Conservation (phyloP, 2,329 filamentous ascomycete species). For the Trichoderma oligosporum region DNA sequence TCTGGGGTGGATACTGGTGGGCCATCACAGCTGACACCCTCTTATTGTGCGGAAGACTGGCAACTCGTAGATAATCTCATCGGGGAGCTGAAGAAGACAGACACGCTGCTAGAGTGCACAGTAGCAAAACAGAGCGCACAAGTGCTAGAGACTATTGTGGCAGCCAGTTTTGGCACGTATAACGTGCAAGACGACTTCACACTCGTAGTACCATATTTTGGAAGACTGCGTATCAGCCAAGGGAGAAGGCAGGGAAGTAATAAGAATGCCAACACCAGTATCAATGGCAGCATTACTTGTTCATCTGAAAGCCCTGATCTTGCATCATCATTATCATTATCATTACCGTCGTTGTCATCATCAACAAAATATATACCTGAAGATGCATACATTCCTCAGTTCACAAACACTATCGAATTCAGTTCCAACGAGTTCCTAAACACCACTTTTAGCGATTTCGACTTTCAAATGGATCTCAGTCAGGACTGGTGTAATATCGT, state of each 20-base stretch:
- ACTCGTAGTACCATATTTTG: conserved; percentile 19
- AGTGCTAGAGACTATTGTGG: conserved; percentile 16
- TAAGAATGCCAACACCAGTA: neutral
- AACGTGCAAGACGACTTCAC: neutral
- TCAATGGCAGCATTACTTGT: neutral
- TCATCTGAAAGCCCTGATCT: neutral
- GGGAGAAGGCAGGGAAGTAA: neutral
- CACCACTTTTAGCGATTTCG: conserved; percentile 7
- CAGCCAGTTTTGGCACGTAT: neutral
- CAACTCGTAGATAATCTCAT: conserved; percentile 10
- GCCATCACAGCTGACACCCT: neutral
- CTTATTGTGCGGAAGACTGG: conserved; percentile 4
- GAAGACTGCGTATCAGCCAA: conserved; percentile 13
- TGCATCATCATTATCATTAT: neutral
- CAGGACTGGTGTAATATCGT: conserved; percentile 16
- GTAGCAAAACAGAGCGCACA: conserved; percentile 16
- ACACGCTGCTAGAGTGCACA: conserved; percentile 14
- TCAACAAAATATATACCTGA: neutral
- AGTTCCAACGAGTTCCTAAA: conserved; percentile 17
- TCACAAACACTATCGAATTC: conserved; percentile 12
- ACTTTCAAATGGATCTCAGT: conserved; percentile 17
- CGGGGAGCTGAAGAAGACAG: conserved; percentile 1
- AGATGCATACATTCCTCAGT: neutral
- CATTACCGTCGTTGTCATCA: neutral
- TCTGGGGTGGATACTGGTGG: conserved; percentile 5